Base-by-base conservation (phyloP, 768 basidiomycete species). In the Trametes cingulata region DNA sequence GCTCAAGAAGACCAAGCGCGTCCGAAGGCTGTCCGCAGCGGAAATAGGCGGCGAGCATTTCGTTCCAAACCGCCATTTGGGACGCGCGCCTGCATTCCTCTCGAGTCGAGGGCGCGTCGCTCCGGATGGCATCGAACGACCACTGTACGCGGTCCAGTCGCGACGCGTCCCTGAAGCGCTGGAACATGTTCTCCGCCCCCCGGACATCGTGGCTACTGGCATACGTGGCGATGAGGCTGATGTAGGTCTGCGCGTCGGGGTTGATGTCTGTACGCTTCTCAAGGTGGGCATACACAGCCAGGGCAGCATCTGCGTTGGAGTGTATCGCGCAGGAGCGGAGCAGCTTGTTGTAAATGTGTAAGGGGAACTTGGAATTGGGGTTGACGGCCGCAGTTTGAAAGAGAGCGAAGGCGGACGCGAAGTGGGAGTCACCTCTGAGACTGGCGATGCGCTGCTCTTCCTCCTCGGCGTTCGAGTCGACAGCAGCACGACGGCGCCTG, bases 41-140 rank as follows among this genome's bases (percentile, higher is more conserved):
- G 77, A 95, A 87, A 71, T 90, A 87, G 0, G 85, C 80, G 48
- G 85, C 79, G 36, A 95, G 84, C 87, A 93, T 91, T 66, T 81
- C 77, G 64, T 91, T 90, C 84, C 85, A 93, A 2, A 87, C 75
- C 39, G 76, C 69, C 45, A 87, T 73, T 51, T 20, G 74, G 72
- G 29, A 60, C 25, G 49, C 65, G n/a, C 33, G 64, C 47, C 51
- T 29, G 39, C 45, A 25, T 27, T 63, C 25, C 7, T n/a, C 43
- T 1, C 33, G 19, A 29, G 65, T 41, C 48, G 36, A 14, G 71
- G 67, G 43, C 54, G 52, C 35, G n/a, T 55, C 42, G n/a, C 15
- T 1, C 10, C 33, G 62, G 22, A 67, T 9, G 55, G 66, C 61
- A 19, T 61, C 54, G 15, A 52, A 58, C 3, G 59, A 35, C 71